Conservation (phyloP, 371 early-diverging fungal species). For the Mortierella sp. region DNA sequence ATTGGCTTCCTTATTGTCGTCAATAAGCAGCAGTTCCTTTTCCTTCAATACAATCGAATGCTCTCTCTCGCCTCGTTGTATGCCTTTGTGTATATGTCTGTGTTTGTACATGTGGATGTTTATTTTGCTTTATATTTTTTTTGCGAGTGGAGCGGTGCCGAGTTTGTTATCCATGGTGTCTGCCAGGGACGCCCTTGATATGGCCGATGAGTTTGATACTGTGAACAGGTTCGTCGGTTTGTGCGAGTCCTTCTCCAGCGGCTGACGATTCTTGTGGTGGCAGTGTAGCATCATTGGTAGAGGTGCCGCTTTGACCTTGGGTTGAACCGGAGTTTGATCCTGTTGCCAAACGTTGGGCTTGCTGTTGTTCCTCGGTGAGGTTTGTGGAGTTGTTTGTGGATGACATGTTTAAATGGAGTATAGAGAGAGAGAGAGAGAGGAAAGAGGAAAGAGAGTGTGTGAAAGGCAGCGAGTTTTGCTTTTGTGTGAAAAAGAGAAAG, state of each 20-base stretch:
- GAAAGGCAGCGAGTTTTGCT: neutral
- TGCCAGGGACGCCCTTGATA: slow-evolving; percentile 38
- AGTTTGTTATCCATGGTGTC: slow-evolving; percentile 4
- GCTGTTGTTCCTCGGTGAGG: neutral
- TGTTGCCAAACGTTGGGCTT: too few relatives aligned
- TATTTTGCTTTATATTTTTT: slow-evolving; percentile 3
- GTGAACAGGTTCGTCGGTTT: slow-evolving; percentile 29
- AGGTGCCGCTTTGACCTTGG: neutral
- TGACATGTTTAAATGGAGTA: neutral
- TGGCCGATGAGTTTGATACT: slow-evolving; percentile 37
- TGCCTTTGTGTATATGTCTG: too few relatives aligned
- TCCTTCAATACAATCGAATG: too few relatives aligned
- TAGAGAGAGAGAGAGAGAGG: slow-evolving; percentile 10
- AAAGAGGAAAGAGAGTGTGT: neutral
- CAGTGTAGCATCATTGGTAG: neutral
- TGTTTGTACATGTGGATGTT: neutral
- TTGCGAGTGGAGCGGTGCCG: too few relatives aligned
- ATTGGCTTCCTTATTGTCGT: too few relatives aligned
- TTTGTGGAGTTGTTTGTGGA: neutral
- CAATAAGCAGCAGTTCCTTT: too few relatives aligned
- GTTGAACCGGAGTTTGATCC: too few relatives aligned
- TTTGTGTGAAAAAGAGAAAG: neutral
- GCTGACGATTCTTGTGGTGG: neutral
- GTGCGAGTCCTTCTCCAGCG: neutral
- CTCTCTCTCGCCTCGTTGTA: too few relatives aligned